Evolutionary conservation across 352 stramenopile genomes (phyloP).

Genomic region (Aphanomyces invadans): DNA sequence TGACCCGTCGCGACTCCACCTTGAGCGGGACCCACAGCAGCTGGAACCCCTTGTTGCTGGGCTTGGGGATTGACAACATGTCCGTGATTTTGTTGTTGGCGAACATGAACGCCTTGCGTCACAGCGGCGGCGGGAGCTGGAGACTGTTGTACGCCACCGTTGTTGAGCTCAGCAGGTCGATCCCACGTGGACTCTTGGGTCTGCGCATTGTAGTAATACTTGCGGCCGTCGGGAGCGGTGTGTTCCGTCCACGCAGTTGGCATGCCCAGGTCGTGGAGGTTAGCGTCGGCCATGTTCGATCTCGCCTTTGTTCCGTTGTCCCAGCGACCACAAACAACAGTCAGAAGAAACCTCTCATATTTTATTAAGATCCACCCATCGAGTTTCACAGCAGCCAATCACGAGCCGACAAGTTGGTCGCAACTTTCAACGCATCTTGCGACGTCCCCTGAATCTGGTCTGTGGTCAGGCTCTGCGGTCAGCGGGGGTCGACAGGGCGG

Average conservation of each 20-base stretch:
- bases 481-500: no score
- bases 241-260: constrained; percentile 79
- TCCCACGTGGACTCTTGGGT: constrained; percentile 88
- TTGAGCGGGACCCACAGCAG: neutral
- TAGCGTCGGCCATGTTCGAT: constrained; percentile 17
- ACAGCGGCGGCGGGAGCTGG: neutral
- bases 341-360: constrained; percentile 24
- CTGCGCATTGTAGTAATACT: constrained; percentile 89
- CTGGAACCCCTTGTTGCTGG: constrained; percentile 12
- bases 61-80: constrained; percentile 16
- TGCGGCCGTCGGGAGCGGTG: constrained; percentile 82
- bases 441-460: no score
- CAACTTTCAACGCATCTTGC: no score
- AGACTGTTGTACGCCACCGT: neutral
- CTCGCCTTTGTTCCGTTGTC: constrained; percentile 7
- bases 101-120: constrained; percentile 7
- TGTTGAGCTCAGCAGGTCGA: constrained; percentile 38
- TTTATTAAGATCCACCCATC: constrained; percentile 12
- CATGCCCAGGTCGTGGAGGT: constrained; percentile 1
- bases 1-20: neutral
- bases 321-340: constrained; percentile 20
- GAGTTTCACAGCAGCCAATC: constrained; percentile 3
- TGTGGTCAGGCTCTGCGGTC: no score
- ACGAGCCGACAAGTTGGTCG: neutral
- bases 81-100: constrained; percentile 22